These are phyloP conservation scores for Leccinum disarticulatum DNA, from an alignment of 768 basidiomycete species.

Conservation along the genomic window DNA sequence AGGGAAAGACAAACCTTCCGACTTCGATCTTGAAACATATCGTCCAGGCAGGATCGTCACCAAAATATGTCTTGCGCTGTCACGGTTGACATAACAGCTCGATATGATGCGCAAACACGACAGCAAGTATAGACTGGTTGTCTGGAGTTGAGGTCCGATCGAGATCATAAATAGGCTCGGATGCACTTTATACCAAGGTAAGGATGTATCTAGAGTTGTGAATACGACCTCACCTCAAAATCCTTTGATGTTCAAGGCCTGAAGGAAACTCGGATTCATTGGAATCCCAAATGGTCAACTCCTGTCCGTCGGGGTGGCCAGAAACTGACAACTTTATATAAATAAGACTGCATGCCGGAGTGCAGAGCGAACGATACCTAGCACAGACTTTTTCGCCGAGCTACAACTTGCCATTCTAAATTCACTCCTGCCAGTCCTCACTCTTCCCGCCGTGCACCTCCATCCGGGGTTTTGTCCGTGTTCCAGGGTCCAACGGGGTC, in stretches of 20 bases:
- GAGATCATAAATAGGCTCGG: constrained; percentile 72
- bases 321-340: constrained; percentile 49
- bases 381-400: constrained; percentile 86
- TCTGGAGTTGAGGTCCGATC: constrained; percentile 96
- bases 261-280: constrained; percentile 91
- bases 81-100: constrained; percentile 93
- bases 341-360: constrained; percentile 1
- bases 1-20: constrained; percentile 49
- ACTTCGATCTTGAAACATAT: constrained; percentile 70
- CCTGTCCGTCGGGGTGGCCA: constrained; percentile 57
- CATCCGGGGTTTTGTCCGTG: constrained; percentile 41
- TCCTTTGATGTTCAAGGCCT: constrained; percentile 73
- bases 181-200: constrained; percentile 19
- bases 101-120: constrained; percentile 77
- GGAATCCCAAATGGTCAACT: constrained; percentile 96
- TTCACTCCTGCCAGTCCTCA: constrained; percentile 65
- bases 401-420: constrained; percentile 81
- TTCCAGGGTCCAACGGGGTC: constrained; percentile 78
- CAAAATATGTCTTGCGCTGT: constrained; percentile 90
- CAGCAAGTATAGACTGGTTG: constrained; percentile 85
- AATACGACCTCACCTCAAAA: constrained; percentile 50
- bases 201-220: neutral
- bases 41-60: constrained; percentile 77
- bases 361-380: constrained; percentile 52
- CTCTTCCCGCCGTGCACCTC: constrained; percentile 71